Percentiles rank a stretch among this genome's conserved stretches.
phyloP scores from a whole-genome alignment of 2,329 filamentous ascomycete species.

The Phyllosticta citribraziliensis region DNA sequence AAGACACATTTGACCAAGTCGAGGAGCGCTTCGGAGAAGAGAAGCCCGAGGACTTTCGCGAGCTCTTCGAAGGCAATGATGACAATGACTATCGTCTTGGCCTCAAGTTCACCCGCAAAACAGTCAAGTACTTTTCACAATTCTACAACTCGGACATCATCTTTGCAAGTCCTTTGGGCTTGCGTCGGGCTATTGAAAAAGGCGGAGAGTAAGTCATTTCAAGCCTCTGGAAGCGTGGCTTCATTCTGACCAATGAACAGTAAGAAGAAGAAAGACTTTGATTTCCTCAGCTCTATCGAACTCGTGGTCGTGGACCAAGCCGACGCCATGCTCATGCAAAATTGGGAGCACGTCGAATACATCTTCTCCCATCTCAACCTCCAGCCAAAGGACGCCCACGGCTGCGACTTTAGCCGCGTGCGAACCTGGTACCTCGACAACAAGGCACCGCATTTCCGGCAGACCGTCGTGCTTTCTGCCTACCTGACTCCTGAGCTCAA shows the following conservation, averaged over 20 bases:
- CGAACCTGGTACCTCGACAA: slow-evolving; percentile 89
- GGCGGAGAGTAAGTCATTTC: slow-evolving; percentile 37
- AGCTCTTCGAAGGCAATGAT: slow-evolving; percentile 88
- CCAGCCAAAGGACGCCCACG: slow-evolving; percentile 80
- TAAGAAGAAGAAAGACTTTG: slow-evolving; percentile 60
- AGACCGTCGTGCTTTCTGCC: slow-evolving; percentile 71
- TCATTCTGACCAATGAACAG: slow-evolving; percentile 13
- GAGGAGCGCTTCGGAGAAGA: slow-evolving; percentile 60
- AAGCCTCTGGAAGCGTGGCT: slow-evolving; percentile 27
- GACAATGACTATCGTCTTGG: slow-evolving; percentile 95
- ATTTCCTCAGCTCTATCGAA: slow-evolving; percentile 92
- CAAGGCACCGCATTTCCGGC: slow-evolving; percentile 68
- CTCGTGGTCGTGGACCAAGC: slow-evolving; percentile 83
- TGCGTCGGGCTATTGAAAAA: slow-evolving; percentile 82
- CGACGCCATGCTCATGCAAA: slow-evolving; percentile 92
- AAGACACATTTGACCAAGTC: slow-evolving; percentile 67
- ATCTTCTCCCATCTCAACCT: slow-evolving; percentile 87
- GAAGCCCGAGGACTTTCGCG: slow-evolving; percentile 76
- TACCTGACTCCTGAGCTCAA: slow-evolving; percentile 87
- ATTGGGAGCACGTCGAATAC: slow-evolving; percentile 92
- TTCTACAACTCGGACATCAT: slow-evolving; percentile 98
- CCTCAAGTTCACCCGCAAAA: slow-evolving; percentile 95
- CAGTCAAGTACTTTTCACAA: slow-evolving; percentile 84
- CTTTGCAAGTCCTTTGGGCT: slow-evolving; percentile 76
- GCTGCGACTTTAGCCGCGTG: slow-evolving; percentile 87